Conservation (phyloP, 2,329 filamentous ascomycete genomes). For the Sclerotinia glacialis region DNA sequence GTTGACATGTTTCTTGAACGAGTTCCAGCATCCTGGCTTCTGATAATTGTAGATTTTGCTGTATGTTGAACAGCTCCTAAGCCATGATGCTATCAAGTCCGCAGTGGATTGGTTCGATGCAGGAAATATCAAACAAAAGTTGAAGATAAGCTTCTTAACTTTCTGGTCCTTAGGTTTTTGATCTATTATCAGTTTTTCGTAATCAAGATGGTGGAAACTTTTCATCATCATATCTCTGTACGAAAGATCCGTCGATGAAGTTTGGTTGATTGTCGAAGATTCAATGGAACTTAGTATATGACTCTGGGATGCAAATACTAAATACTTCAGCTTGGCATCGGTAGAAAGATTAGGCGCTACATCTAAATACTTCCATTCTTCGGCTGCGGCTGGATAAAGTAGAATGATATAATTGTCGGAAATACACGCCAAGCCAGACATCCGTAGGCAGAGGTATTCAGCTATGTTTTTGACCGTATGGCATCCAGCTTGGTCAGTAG, state of each 20-base stretch:
- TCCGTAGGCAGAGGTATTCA: slow-evolving; percentile 29
- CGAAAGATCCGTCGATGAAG: background rate
- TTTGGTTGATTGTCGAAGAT: slow-evolving; percentile 1
- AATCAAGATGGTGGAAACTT: slow-evolving; percentile 30
- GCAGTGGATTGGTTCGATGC: slow-evolving; percentile 39
- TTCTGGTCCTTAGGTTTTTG: slow-evolving; percentile 5
- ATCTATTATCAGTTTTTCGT: slow-evolving; percentile 27
- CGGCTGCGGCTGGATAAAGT: slow-evolving; percentile 31
- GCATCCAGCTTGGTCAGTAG: slow-evolving; percentile 16
- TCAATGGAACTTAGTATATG: background rate
- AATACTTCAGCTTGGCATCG: slow-evolving; percentile 30
- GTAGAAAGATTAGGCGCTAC: background rate
- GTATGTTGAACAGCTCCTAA: slow-evolving; percentile 43
- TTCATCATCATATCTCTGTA: slow-evolving; percentile 13
- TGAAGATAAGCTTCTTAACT: slow-evolving; percentile 27
- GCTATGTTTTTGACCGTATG: slow-evolving; percentile 26
- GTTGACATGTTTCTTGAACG: slow-evolving; percentile 41
- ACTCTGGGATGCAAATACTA: slow-evolving; percentile 29
- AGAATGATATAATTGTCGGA: slow-evolving; percentile 30
- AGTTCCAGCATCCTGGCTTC: slow-evolving; percentile 47
- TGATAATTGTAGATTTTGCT: slow-evolving; percentile 47
- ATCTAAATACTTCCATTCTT: slow-evolving; percentile 37
- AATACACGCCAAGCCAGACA: slow-evolving; percentile 29
- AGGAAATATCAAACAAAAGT: slow-evolving; percentile 53
- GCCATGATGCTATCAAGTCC: slow-evolving; percentile 46